A percentile compares a stretch with the other conserved stretches of the same genome.
phyloP scores from a whole-genome alignment of 192 early-diverging fungal species.

The Coemansia sp. region DNA sequence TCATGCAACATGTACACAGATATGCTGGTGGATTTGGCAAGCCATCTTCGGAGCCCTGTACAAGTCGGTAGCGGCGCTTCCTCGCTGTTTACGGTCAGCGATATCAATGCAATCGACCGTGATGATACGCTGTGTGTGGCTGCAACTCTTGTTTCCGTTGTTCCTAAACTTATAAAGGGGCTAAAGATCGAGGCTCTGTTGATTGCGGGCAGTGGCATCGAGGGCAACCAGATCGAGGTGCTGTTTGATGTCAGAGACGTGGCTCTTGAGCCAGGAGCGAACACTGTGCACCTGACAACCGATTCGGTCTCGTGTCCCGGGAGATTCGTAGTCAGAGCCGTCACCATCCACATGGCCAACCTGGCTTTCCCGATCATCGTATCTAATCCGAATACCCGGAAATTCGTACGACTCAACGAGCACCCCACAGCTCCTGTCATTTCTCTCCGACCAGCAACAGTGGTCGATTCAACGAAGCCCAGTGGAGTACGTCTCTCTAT shows the following conservation, averaged over 20 bases:
- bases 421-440: conserved; percentile 14
- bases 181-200: conserved; percentile 20
- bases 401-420: conserved; percentile 21
- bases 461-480: conserved; percentile 1
- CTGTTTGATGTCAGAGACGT: conserved; percentile 12
- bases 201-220: conserved; percentile 1
- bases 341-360: conserved; percentile 18
- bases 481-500: conserved; percentile 15
- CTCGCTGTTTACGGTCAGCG: conserved; percentile 15
- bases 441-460: neutral
- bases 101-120: conserved; percentile 3
- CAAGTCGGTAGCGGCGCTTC: neutral
- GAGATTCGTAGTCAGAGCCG: conserved; percentile 19
- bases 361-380: conserved; percentile 8
- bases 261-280: conserved; percentile 8
- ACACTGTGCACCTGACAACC: conserved; percentile 12
- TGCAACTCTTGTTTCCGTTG: conserved; percentile 7
- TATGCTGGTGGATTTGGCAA: conserved; percentile 22
- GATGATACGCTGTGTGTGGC: conserved; percentile 9
- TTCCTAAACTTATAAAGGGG: conserved; percentile 2
- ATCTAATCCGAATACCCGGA: conserved; percentile 16
- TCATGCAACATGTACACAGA: conserved; percentile 11
- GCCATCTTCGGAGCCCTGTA: neutral
- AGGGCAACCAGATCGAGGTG: conserved; percentile 23
- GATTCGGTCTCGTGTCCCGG: conserved; percentile 37